Conservation (phyloP, 2,329 filamentous ascomycete genomes). For the Alternaria rosae region DNA sequence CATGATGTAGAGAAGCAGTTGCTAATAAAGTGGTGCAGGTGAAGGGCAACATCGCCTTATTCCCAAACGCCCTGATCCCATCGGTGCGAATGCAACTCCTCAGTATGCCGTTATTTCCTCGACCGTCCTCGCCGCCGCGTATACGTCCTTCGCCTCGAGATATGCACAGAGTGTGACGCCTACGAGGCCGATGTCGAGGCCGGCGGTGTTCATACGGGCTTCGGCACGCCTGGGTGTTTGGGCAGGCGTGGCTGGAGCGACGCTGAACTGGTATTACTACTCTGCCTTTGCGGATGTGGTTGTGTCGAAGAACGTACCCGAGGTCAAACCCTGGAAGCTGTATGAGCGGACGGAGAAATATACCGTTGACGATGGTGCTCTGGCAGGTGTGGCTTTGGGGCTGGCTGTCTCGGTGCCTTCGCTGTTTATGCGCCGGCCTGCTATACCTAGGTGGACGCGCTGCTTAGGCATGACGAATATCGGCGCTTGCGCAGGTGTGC, state of each 20-base stretch:
- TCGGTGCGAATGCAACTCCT: slow-evolving; percentile 40
- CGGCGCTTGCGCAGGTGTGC: slow-evolving; percentile 33
- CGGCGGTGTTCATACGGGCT: slow-evolving; percentile 32
- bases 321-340: slow-evolving; percentile 28
- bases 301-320: slow-evolving; percentile 13
- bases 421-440: slow-evolving; percentile 30
- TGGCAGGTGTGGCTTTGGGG: slow-evolving; percentile 34
- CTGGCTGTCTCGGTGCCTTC: slow-evolving; percentile 29
- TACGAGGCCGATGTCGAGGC: slow-evolving; percentile 11
- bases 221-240: slow-evolving; percentile 33
- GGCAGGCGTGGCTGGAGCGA: slow-evolving; percentile 27
- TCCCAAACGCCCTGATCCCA: slow-evolving; percentile 33
- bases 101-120: slow-evolving; percentile 36
- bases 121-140: slow-evolving; percentile 33
- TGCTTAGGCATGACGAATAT: slow-evolving; percentile 35
- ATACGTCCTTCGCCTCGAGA: slow-evolving; percentile 31
- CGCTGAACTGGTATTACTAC: slow-evolving; percentile 38
- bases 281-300: slow-evolving; percentile 22
- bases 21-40: slow-evolving; percentile 17
- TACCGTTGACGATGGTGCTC: slow-evolving; percentile 38
- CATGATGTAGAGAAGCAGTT: background rate
- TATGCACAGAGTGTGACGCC: slow-evolving; percentile 23
- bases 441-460: slow-evolving; percentile 32
- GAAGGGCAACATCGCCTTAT: slow-evolving; percentile 37
- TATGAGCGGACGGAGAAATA: slow-evolving; percentile 31